Conservation (phyloP, 2,329 filamentous ascomycete species). For the Furcasterigmium sp. region DNA sequence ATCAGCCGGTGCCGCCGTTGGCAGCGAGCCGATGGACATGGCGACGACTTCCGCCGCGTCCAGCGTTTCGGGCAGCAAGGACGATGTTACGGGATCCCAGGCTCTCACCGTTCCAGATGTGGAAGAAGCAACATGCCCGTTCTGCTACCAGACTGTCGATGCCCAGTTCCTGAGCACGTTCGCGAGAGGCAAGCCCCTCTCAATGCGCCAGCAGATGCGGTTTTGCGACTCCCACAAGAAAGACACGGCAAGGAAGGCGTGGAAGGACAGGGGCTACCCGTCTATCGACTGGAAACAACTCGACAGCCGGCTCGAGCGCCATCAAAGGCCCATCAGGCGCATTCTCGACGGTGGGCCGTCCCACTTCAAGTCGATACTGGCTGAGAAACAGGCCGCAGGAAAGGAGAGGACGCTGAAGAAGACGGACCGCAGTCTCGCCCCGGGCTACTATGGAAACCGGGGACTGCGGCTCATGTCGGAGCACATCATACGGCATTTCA, state of each 20-base stretch:
- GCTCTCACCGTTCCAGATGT: too few species aligned
- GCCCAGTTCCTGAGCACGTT: constrained; percentile 47
- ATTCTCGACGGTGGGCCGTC: constrained; percentile 58
- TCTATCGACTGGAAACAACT: constrained; percentile 63
- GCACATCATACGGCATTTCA: constrained; percentile 57
- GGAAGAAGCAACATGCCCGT: constrained; percentile 51
- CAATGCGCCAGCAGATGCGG: constrained; percentile 50
- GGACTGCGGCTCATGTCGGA: constrained; percentile 70
- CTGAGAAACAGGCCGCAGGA: constrained; percentile 49
- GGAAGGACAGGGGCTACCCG: constrained; percentile 57
- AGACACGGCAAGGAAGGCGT: constrained; percentile 42
- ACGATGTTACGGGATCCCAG: too few species aligned
- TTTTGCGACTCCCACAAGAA: constrained; percentile 63
- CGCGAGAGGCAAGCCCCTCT: constrained; percentile 41
- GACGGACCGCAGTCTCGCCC: constrained; percentile 53
- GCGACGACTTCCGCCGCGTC: too few species aligned
- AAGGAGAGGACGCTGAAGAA: constrained; percentile 55
- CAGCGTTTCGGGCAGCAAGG: too few species aligned
- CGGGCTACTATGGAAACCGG: constrained; percentile 79
- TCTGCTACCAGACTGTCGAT: constrained; percentile 60
- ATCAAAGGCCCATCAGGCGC: constrained; percentile 49
- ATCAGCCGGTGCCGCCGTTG: too few species aligned
- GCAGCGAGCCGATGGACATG: too few species aligned
- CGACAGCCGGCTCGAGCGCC: constrained; percentile 49
- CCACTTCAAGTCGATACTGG: constrained; percentile 55